Evolutionary conservation across 2,329 filamentous ascomycete genomes (phyloP).

Genomic region (Trichothecium roseum): DNA sequence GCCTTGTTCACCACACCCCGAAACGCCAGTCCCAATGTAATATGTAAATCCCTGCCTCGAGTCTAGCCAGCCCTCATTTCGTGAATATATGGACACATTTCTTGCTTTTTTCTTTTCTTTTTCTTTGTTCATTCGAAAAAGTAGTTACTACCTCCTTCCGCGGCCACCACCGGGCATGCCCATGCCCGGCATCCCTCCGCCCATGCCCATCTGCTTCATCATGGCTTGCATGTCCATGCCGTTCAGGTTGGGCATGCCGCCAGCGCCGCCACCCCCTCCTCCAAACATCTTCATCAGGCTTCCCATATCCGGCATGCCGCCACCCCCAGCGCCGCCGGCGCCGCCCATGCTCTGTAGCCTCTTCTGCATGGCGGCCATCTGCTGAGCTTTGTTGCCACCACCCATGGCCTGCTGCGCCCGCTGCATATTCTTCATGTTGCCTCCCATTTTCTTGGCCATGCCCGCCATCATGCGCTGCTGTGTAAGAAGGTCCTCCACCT

Average conservation of each 20-base stretch:
- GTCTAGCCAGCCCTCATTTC: too few relatives aligned
- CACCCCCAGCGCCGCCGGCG: constrained; percentile 37
- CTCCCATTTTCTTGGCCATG: constrained; percentile 99
- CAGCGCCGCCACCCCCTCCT: constrained; percentile 47
- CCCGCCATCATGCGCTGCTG: constrained; percentile 98
- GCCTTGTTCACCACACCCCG: too few relatives aligned
- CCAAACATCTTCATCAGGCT: constrained; percentile 89
- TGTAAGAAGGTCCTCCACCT: constrained; percentile 94
- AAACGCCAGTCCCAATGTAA: too few relatives aligned
- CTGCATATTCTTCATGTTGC: constrained; percentile 97
- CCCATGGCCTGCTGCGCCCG: constrained; percentile 84
- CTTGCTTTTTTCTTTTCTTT: too few relatives aligned
- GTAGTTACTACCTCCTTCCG: constrained; percentile 14
- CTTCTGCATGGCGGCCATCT: constrained; percentile 96
- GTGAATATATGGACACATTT: too few relatives aligned
- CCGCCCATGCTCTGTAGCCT: constrained; percentile 87
- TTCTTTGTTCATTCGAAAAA: too few relatives aligned
- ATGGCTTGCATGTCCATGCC: constrained; percentile 72
- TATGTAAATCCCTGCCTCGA: too few relatives aligned
- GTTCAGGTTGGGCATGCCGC: constrained; percentile 50
- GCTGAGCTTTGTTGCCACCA: constrained; percentile 82
- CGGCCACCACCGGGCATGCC: constrained; percentile 16
- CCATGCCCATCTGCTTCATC: constrained; percentile 62
- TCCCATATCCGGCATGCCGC: constrained; percentile 70
- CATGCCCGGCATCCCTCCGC: constrained; percentile 25